phyloP scores from a whole-genome alignment of 345 rosid genomes.

The Xanthoceras sorbifolium region DNA sequence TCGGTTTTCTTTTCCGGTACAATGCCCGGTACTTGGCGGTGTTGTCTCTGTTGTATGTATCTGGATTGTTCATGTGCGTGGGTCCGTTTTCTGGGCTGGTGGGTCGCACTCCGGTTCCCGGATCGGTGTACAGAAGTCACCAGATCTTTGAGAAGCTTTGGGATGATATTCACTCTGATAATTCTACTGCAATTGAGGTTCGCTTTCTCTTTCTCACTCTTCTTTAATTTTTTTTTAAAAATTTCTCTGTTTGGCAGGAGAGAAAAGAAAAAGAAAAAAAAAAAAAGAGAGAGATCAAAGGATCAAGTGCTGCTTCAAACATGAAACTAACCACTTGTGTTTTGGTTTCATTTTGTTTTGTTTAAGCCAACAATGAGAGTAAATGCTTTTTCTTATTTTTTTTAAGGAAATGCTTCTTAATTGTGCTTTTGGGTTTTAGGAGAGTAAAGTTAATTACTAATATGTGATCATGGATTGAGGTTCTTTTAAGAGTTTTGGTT shows the following conservation, averaged over 20 bases:
- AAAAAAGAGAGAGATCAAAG: not conserved
- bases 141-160: conserved; percentile 65
- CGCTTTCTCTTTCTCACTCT: not conserved
- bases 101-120: conserved; percentile 53
- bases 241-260: conserved; percentile 18
- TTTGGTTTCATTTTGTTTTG: not conserved
- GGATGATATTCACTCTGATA: conserved; percentile 68
- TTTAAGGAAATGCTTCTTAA: not conserved
- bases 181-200: conserved; percentile 70
- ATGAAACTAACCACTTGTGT: not conserved
- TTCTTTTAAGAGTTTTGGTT: not conserved
- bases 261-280: conserved; percentile 4
- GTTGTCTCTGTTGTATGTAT: conserved; percentile 66
- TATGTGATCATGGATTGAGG: not conserved
- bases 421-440: not conserved
- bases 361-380: not conserved
- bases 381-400: not conserved
- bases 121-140: conserved; percentile 82
- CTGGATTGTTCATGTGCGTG: conserved; percentile 75
- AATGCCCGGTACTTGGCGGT: conserved; percentile 60
- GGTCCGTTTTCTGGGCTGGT: conserved; percentile 72
- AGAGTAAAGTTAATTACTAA: not conserved
- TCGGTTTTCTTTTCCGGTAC: conserved; percentile 53
- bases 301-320: not conserved
- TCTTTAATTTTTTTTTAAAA: not conserved